Base-by-base conservation (phyloP, 192 early-diverging fungal species). In the Gaertneriomyces semiglobifer region DNA sequence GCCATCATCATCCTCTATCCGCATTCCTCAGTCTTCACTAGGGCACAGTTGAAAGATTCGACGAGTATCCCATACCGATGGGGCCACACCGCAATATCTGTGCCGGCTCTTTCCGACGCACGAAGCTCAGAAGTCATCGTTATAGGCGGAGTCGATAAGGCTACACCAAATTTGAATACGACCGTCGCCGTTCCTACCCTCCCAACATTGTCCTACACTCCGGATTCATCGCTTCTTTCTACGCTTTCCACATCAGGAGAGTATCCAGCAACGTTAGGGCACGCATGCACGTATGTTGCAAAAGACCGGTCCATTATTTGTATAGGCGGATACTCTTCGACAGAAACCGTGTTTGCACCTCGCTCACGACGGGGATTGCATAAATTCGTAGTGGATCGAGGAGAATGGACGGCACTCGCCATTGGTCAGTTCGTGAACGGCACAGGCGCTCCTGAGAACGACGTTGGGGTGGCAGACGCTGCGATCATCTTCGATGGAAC, bases 261-360 rank as follows among this genome's bases (percentile, higher is more conserved):
- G 20, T 38, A 54, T 53, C 62, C 62, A n/a, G 16, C 62, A 4
- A 25, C 62, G 4, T 25, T 52, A 11, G 62, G 62, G 10, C 62
- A 63, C 20, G 44, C 62, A 20, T 63, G 62, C 38, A 53, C 62
- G 9, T 63, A 42, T 40, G 39, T 63, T 2, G 47, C 19, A 4
- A 16, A 45, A 9, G 62, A 63, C 9, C 47, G 48, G 9, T 12
- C 47, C 10, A 39, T 63, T 11, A 54, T 20, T 50, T 63, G 62
- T 53, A 16, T 25, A n/a, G 62, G 62, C 4, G 62, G 62, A 3
- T 63, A 55, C 19, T 10, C 14, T 2, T n/a, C 4, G 12, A 63
- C 48, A 5, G 11, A 45, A 16, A 45, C 44, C 2, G 20, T 18
- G 3, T 52, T 63, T 16, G 11, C 62, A 50, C 62, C 62, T 4